These are phyloP conservation scores for Alternaria gansuensis DNA, from an alignment of 2,329 filamentous ascomycete genomes.

Conservation along the genomic window DNA sequence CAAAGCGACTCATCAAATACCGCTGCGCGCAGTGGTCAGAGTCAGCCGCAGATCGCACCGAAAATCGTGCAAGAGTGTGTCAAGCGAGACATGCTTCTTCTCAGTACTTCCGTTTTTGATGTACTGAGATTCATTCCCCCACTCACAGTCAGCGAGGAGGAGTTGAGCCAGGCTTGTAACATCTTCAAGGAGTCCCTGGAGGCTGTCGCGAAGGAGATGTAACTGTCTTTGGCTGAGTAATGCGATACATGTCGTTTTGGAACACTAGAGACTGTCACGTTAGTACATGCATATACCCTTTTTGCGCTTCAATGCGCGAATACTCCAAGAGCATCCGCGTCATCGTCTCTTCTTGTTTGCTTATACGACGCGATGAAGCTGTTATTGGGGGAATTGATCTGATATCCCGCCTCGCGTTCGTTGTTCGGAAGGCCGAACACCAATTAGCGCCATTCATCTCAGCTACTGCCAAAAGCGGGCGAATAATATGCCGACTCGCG, in stretches of 20 bases:
- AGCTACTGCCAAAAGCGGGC: constrained; percentile 5
- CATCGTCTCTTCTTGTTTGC: neutral
- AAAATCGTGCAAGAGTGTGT: constrained; percentile 42
- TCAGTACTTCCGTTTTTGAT: constrained; percentile 45
- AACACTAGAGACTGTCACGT: neutral
- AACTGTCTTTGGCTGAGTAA: constrained; percentile 1
- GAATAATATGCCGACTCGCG: constrained; percentile 10
- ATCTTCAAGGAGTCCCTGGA: constrained; percentile 43
- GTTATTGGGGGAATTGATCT: neutral
- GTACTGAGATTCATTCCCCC: constrained; percentile 43
- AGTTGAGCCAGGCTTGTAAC: constrained; percentile 35
- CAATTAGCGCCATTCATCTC: constrained; percentile 3
- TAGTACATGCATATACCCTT: constrained; percentile 4
- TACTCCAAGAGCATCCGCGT: neutral
- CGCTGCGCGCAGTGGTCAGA: constrained; percentile 28
- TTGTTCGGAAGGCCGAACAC: constrained; percentile 4
- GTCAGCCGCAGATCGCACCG: constrained; percentile 37
- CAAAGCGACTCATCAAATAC: constrained; percentile 35
- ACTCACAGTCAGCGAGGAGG: constrained; percentile 41
- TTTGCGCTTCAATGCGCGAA: neutral
- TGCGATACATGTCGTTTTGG: neutral
- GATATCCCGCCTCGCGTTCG: constrained; percentile 9
- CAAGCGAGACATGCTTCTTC: constrained; percentile 42
- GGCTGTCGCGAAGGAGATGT: constrained; percentile 39
- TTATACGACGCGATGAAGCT: neutral